Evolutionary conservation across 257 asterid species (phyloP).

Genomic region (Solanum peruvianum): DNA sequence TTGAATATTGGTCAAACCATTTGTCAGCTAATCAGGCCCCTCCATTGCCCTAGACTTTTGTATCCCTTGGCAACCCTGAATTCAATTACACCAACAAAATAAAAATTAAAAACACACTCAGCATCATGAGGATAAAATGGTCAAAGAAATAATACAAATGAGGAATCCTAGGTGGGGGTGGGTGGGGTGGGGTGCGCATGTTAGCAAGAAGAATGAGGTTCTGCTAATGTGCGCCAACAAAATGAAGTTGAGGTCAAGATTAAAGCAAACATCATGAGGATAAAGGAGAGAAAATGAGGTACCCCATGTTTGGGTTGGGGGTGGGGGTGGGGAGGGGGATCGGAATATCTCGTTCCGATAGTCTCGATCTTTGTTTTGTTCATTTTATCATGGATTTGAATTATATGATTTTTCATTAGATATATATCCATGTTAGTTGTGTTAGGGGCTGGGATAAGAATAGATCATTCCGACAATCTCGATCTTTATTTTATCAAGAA

Average conservation of each 20-base stretch:
- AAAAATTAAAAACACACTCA: neutral
- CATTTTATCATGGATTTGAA: no score
- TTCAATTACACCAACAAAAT: neutral
- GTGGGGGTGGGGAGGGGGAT: no score
- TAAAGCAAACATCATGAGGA: neutral
- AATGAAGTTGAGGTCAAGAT: neutral
- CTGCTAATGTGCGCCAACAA: neutral
- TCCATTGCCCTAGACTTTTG: neutral
- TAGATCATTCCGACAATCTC: no score
- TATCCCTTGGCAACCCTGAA: neutral
- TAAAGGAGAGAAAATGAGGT: neutral
- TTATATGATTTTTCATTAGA: no score
- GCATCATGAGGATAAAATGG: neutral
- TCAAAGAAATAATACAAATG: neutral
- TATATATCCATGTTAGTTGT: neutral
- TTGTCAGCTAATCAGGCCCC: neutral
- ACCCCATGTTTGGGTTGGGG: no score
- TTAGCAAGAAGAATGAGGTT: neutral
- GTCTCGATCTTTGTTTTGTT: no score
- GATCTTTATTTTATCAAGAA: no score
- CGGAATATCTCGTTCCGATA: no score
- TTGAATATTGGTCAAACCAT: slow-evolving; percentile 13
- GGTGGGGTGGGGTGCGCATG: neutral
- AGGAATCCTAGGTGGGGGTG: neutral
- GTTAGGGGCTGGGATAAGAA: neutral